These are phyloP conservation scores for Fusarium redolens DNA, from an alignment of 2,329 filamentous ascomycete genomes.

Conservation along the genomic window DNA sequence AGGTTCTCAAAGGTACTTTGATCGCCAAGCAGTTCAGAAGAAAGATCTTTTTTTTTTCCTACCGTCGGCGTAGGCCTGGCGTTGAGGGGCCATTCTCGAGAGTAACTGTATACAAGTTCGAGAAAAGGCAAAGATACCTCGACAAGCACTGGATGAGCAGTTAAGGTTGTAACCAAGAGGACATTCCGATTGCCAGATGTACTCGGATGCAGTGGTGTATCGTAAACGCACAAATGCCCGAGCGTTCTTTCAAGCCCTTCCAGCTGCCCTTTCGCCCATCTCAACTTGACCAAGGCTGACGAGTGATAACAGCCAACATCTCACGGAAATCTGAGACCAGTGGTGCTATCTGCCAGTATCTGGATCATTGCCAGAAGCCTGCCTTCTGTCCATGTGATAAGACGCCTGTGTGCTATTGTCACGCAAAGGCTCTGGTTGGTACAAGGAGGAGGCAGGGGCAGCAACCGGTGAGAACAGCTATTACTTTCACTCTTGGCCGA, in stretches of 20 bases:
- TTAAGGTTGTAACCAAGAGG: slow-evolving; percentile 21
- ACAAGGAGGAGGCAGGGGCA: slow-evolving; percentile 38
- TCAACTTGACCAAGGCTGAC: slow-evolving; percentile 33
- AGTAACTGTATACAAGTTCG: slow-evolving; percentile 6
- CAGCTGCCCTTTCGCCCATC: slow-evolving; percentile 13
- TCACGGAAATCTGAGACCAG: not conserved
- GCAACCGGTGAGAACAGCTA: slow-evolving; percentile 43
- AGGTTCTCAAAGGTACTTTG: slow-evolving; percentile 33
- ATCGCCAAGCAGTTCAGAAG: slow-evolving; percentile 18
- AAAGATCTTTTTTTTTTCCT: slow-evolving; percentile 14
- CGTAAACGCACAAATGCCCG: slow-evolving; percentile 20
- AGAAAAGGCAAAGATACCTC: slow-evolving; percentile 22
- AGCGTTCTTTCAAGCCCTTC: not conserved
- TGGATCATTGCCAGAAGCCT: not conserved
- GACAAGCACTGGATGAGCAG: slow-evolving; percentile 12
- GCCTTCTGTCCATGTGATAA: slow-evolving; percentile 40
- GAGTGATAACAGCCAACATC: slow-evolving; percentile 20
- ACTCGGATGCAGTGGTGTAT: slow-evolving; percentile 16
- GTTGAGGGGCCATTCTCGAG: slow-evolving; percentile 5
- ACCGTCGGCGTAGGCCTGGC: slow-evolving; percentile 14
- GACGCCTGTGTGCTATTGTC: slow-evolving; percentile 41
- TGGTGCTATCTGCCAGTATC: not conserved
- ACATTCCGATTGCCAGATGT: slow-evolving; percentile 15
- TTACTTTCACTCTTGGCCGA: slow-evolving; percentile 33
- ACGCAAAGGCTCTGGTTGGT: slow-evolving; percentile 45